These are phyloP conservation scores for Puccinia horiana DNA, from an alignment of 1,284 basidiomycete genomes.

Conservation along the genomic window DNA sequence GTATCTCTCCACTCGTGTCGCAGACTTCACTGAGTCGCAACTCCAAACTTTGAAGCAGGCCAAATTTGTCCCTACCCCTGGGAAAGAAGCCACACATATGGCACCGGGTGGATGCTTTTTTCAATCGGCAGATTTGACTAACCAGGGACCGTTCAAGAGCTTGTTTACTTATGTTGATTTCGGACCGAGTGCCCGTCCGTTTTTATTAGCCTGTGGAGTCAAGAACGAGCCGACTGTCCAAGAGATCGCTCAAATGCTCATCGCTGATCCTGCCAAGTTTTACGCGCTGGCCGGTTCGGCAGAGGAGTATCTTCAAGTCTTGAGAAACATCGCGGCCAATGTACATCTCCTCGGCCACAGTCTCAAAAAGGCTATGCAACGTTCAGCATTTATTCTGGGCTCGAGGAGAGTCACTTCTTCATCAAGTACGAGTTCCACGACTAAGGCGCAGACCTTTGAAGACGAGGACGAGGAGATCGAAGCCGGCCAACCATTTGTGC, in stretches of 20 bases:
- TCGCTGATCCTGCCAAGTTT: constrained; percentile 57
- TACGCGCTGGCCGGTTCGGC: constrained; percentile 58
- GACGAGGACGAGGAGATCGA: constrained; percentile 55
- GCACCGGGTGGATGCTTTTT: constrained; percentile 66
- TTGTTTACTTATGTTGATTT: constrained; percentile 86
- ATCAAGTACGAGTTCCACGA: not conserved
- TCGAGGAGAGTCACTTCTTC: constrained; percentile 64
- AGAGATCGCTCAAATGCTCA: constrained; percentile 63
- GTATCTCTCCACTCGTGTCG: constrained; percentile 72
- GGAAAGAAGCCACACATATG: constrained; percentile 50
- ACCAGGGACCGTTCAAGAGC: constrained; percentile 53
- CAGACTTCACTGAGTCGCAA: constrained; percentile 62
- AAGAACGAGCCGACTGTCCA: constrained; percentile 83
- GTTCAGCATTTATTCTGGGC: constrained; percentile 72
- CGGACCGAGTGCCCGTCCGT: constrained; percentile 76
- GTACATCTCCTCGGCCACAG: constrained; percentile 65
- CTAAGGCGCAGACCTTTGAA: constrained; percentile 55
- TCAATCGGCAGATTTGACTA: constrained; percentile 52
- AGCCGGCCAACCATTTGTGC: constrained; percentile 55
- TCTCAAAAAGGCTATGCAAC: constrained; percentile 70
- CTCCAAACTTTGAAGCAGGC: constrained; percentile 57
- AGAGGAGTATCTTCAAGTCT: constrained; percentile 57
- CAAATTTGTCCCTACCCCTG: constrained; percentile 60
- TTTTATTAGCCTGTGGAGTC: constrained; percentile 83
- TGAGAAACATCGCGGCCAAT: constrained; percentile 82